These are phyloP conservation scores for Penicillium paradoxum DNA, from an alignment of 495 filamentous ascomycete genomes.

Conservation along the genomic window DNA sequence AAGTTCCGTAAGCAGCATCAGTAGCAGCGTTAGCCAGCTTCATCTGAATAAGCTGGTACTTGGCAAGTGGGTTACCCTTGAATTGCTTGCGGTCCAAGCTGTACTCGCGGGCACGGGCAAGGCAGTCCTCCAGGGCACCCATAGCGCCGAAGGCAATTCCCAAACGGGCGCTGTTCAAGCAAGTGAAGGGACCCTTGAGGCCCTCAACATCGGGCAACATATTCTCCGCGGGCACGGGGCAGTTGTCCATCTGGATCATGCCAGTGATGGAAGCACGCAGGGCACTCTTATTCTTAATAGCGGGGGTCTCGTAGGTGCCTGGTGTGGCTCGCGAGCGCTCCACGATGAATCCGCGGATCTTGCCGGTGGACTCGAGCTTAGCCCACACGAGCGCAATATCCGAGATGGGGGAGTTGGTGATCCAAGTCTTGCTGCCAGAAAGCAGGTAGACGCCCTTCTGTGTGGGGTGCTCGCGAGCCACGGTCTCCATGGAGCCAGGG, in stretches of 20 bases:
- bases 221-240: conserved; percentile 82
- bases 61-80: conserved; percentile 90
- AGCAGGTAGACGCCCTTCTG: conserved; percentile 82
- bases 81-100: conserved; percentile 92
- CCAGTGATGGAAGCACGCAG: conserved; percentile 91
- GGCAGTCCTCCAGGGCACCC: conserved; percentile 89
- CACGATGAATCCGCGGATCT: conserved; percentile 91
- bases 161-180: conserved; percentile 85
- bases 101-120: conserved; percentile 75
- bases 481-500: conserved; percentile 92
- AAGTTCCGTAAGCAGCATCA: conserved; percentile 81
- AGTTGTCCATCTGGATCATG: conserved; percentile 93
- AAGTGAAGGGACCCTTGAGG: conserved; percentile 83
- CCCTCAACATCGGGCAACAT: conserved; percentile 94
- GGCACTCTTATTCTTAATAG: conserved; percentile 92
- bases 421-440: conserved; percentile 93
- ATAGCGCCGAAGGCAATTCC: conserved; percentile 93
- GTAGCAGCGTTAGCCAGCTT: conserved; percentile 91
- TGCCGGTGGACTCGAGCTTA: conserved; percentile 81
- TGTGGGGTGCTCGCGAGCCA: conserved; percentile 76
- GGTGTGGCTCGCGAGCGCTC: conserved; percentile 76
- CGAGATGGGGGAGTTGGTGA: conserved; percentile 93
- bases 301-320: conserved; percentile 85
- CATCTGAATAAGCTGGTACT: conserved; percentile 98
- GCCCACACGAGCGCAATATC: conserved; percentile 94